These are phyloP conservation scores for Vigna mungo DNA, from an alignment of 306 rosid genomes.

Conservation along the genomic window DNA sequence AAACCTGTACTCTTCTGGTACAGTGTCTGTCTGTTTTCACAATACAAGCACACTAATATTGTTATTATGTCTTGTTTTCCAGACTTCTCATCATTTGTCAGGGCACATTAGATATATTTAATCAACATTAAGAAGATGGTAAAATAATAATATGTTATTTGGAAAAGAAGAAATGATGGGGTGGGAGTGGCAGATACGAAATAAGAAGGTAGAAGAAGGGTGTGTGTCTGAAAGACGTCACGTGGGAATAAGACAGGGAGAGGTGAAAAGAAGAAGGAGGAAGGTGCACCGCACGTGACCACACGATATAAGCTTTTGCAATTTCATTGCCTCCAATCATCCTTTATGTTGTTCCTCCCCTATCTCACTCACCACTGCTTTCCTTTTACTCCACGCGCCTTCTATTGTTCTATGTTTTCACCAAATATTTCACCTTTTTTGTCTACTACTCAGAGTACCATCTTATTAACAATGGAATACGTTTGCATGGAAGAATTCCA, in stretches of 20 bases:
- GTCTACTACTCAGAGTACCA: too few relatives aligned
- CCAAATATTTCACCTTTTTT: not conserved
- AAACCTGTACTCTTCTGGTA: constrained; percentile 6
- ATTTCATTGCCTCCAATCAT: constrained; percentile 20
- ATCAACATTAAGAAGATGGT: too few relatives aligned
- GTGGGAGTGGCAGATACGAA: constrained; percentile 36
- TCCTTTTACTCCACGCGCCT: constrained; percentile 9
- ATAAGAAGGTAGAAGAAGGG: constrained; percentile 37
- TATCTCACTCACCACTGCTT: not conserved
- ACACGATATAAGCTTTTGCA: constrained; percentile 35
- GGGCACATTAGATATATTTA: not conserved
- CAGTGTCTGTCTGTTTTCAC: constrained; percentile 32
- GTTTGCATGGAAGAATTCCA: not conserved
- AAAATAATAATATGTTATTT: too few relatives aligned
- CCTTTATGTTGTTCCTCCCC: not conserved
- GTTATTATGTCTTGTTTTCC: not conserved
- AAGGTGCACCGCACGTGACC: constrained; percentile 48
- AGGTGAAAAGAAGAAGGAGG: constrained; percentile 37
- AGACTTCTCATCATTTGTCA: not conserved
- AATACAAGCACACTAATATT: constrained; percentile 17
- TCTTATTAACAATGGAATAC: too few relatives aligned
- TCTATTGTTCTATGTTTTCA: too few relatives aligned
- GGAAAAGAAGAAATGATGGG: not conserved
- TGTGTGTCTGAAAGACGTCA: constrained; percentile 46
- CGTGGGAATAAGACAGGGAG: constrained; percentile 48